Conservation (phyloP, 148 eudicot species). For the Vaccinium corymbosum region DNA sequence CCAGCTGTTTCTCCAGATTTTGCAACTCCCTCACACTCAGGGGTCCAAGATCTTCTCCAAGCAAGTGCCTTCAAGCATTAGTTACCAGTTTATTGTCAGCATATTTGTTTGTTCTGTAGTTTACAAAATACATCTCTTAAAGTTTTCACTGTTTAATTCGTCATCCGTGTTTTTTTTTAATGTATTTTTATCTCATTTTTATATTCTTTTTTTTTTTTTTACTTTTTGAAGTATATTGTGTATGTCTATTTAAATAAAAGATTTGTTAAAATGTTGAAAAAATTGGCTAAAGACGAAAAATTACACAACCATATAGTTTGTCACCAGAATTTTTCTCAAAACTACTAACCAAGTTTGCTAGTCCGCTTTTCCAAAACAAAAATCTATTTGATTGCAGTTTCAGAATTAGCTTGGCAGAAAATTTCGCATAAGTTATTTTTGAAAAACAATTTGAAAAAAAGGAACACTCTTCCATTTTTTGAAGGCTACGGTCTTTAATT, state of each 20-base stretch:
- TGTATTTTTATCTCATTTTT: too few species aligned
- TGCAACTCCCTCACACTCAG: conserved; percentile 75
- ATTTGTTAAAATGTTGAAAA: too few species aligned
- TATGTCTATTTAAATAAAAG: too few species aligned
- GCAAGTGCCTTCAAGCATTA: conserved; percentile 57
- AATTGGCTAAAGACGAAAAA: too few species aligned
- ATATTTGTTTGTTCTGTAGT: too few species aligned
- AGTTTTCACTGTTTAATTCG: too few species aligned
- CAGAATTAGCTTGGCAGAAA: background rate
- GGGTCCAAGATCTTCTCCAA: conserved; percentile 86
- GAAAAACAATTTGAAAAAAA: background rate
- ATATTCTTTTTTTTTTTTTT: too few species aligned
- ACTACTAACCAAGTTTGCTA: background rate
- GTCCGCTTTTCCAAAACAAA: background rate
- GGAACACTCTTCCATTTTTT: background rate
- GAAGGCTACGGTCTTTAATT: background rate
- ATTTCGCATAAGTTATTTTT: background rate
- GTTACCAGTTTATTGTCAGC: background rate
- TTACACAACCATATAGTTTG: too few species aligned
- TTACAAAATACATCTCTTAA: too few species aligned
- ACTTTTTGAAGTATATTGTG: too few species aligned
- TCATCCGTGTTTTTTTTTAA: too few species aligned
- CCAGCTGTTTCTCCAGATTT: conserved; percentile 87
- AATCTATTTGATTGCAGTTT: background rate
- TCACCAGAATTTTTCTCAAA: background rate